phyloP scores from a whole-genome alignment of 176 grass and related monocot genomes.

The Phragmites australis region DNA sequence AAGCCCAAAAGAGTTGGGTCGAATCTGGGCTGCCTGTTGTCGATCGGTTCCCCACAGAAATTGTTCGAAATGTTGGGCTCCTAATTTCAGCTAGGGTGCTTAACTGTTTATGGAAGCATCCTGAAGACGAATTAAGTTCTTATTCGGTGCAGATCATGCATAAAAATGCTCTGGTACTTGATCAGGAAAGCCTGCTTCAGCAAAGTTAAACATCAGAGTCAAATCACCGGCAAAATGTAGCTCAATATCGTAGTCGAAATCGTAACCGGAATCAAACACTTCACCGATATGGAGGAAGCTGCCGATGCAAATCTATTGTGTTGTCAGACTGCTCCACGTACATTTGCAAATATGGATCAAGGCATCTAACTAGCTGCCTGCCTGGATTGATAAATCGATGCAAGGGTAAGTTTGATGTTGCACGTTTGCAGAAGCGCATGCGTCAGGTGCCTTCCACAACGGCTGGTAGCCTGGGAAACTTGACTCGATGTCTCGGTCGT shows the following conservation, averaged over 20 bases:
- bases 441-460: slow-evolving; percentile 31
- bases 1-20: not conserved
- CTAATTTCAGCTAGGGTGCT: too few species aligned
- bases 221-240: not conserved
- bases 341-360: not conserved
- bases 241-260: too few species aligned
- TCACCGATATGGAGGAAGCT: not conserved
- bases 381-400: not conserved
- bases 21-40: not conserved
- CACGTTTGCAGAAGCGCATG: not conserved
- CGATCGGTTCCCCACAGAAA: not conserved
- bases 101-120: not conserved
- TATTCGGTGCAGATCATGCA: not conserved
- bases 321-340: not conserved
- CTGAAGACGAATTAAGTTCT: not conserved
- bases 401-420: not conserved
- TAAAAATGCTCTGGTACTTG: not conserved
- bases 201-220: not conserved
- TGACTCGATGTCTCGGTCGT: too few species aligned
- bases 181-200: not conserved
- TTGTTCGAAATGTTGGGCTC: not conserved
- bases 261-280: too few species aligned
- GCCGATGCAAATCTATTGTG: not conserved
- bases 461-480: not conserved
- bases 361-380: too few species aligned